Evolutionary conservation across 306 rosid species (phyloP).

Genomic region (Sophora flavescens): DNA sequence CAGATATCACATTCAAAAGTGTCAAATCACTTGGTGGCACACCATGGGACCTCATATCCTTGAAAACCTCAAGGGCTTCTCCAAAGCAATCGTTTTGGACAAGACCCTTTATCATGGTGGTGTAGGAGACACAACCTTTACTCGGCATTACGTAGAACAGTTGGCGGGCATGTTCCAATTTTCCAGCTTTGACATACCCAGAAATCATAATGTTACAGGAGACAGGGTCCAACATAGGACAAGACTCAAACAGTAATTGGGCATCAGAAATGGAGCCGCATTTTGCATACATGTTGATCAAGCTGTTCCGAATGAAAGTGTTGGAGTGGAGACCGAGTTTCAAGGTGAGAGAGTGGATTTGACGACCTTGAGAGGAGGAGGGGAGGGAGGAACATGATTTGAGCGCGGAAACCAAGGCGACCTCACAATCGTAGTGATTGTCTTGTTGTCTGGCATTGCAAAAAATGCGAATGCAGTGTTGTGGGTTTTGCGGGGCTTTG

Average conservation of each 20-base stretch:
- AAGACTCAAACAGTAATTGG: conserved; percentile 56
- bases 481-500: conserved; percentile 52
- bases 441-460: conserved; percentile 49
- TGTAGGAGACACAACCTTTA: conserved; percentile 76
- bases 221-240: conserved; percentile 61
- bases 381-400: conserved; percentile 71
- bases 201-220: conserved; percentile 85
- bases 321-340: conserved; percentile 74
- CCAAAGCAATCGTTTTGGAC: conserved; percentile 64
- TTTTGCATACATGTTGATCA: conserved; percentile 81
- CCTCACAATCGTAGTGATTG: conserved; percentile 55
- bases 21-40: conserved; percentile 78
- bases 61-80: conserved; percentile 74
- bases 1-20: conserved; percentile 71
- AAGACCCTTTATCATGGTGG: conserved; percentile 89
- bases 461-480: conserved; percentile 58
- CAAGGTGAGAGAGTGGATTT: conserved; percentile 65
- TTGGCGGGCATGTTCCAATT: conserved; percentile 63
- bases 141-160: conserved; percentile 77
- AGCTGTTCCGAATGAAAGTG: conserved; percentile 69
- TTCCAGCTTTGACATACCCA: conserved; percentile 72
- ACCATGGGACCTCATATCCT: conserved; percentile 67
- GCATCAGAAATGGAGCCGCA: conserved; percentile 65
- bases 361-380: conserved; percentile 65
- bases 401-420: conserved; percentile 69